Evolutionary conservation across 2,329 filamentous ascomycete genomes (phyloP).

Genomic region (Xylariaceae sp.): DNA sequence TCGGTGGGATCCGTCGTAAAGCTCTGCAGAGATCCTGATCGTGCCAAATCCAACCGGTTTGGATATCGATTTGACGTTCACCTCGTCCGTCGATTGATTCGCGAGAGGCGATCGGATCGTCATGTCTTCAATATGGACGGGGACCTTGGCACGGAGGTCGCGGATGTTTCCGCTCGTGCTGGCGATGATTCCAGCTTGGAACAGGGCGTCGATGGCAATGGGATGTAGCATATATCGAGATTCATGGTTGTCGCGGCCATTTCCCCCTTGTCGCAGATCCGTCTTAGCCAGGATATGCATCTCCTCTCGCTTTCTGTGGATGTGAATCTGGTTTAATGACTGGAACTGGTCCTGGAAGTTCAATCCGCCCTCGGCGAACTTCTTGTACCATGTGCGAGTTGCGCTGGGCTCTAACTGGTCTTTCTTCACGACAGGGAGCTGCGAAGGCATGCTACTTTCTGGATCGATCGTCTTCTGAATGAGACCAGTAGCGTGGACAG

Average conservation of each 20-base stretch:
- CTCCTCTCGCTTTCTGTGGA: slow-evolving; percentile 24
- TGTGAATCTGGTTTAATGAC: slow-evolving; percentile 28
- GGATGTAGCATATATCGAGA: slow-evolving; percentile 38
- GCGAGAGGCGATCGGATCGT: slow-evolving; percentile 9
- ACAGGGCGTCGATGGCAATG: slow-evolving; percentile 33
- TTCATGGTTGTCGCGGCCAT: slow-evolving; percentile 27
- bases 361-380: slow-evolving; percentile 34
- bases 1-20: neutral
- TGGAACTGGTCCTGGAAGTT: slow-evolving; percentile 36
- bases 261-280: slow-evolving; percentile 10
- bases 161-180: slow-evolving; percentile 26
- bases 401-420: slow-evolving; percentile 9
- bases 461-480: neutral
- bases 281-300: slow-evolving; percentile 12
- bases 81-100: slow-evolving; percentile 20
- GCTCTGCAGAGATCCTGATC: neutral
- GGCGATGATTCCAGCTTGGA: slow-evolving; percentile 33
- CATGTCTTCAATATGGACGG: slow-evolving; percentile 17
- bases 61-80: slow-evolving; percentile 1
- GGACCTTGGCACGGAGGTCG: slow-evolving; percentile 32
- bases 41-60: no score
- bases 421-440: neutral
- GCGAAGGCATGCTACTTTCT: neutral
- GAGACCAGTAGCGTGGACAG: slow-evolving; percentile 16
- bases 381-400: slow-evolving; percentile 31